Conservation (phyloP, 371 early-diverging fungal genomes). For the Rhizomucor pusillus region DNA sequence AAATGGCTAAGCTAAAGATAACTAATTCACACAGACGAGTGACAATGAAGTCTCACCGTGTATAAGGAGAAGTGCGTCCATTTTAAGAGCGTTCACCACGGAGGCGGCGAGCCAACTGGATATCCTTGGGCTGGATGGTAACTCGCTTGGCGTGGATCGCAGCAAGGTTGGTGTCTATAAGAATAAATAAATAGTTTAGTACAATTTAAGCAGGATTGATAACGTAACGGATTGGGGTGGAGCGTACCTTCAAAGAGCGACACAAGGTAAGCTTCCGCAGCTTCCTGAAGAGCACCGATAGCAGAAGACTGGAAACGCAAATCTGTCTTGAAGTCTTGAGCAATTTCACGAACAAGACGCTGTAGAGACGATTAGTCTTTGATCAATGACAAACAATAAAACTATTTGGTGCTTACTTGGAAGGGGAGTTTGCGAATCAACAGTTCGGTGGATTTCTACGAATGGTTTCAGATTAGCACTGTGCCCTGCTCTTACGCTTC, state of each 20-base stretch:
- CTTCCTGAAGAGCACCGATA: slow-evolving; percentile 98
- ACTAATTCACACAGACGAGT: no score
- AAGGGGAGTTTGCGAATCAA: slow-evolving; percentile 98
- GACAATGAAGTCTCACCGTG: no score
- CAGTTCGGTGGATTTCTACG: slow-evolving; percentile 89
- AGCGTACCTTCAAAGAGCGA: slow-evolving; percentile 80
- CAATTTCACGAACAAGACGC: slow-evolving; percentile 94
- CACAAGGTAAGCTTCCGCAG: slow-evolving; percentile 97
- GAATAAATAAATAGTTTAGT: slow-evolving; percentile 46
- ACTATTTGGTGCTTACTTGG: slow-evolving; percentile 51
- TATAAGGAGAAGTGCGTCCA: no score
- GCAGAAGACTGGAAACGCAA: slow-evolving; percentile 98
- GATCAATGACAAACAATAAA: not conserved
- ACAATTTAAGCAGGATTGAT: not conserved
- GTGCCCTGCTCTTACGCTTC: no score
- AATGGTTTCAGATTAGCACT: not conserved
- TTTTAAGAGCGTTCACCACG: slow-evolving; percentile 87
- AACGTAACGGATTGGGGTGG: not conserved
- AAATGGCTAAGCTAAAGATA: no score
- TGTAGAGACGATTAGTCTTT: not conserved
- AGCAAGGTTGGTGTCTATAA: slow-evolving; percentile 98
- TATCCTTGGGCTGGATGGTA: slow-evolving; percentile 99
- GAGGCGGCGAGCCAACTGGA: slow-evolving; percentile 96
- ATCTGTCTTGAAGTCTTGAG: slow-evolving; percentile 96
- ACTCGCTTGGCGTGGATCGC: slow-evolving; percentile 99